phyloP scores from a whole-genome alignment of 2,329 filamentous ascomycete species.

The Hirsutella thompsonii region DNA sequence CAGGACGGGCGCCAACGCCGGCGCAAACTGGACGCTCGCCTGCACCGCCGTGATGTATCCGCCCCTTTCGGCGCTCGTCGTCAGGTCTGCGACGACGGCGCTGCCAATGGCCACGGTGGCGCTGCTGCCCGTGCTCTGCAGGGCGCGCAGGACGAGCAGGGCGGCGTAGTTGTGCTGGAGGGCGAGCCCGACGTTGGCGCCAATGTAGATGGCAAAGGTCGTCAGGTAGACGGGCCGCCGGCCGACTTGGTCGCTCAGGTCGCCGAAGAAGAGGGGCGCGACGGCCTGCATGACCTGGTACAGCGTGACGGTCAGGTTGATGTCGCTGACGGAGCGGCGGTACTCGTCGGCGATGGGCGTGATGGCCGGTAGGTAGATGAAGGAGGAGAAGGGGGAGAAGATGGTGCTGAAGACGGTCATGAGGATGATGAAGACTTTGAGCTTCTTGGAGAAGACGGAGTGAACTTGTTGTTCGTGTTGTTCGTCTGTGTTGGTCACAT shows the following conservation, averaged over 20 bases:
- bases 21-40: slow-evolving; percentile 27
- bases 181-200: slow-evolving; percentile 31
- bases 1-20: slow-evolving; percentile 32
- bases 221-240: slow-evolving; percentile 33
- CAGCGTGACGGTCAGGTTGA: slow-evolving; percentile 28
- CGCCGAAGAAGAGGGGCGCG: slow-evolving; percentile 35
- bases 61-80: slow-evolving; percentile 42
- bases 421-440: slow-evolving; percentile 13
- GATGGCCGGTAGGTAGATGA: slow-evolving; percentile 33
- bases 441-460: slow-evolving; percentile 11
- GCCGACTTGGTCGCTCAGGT: slow-evolving; percentile 33
- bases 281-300: slow-evolving; percentile 39
- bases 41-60: slow-evolving; percentile 35
- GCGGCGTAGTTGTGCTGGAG: slow-evolving; percentile 28
- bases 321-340: slow-evolving; percentile 15
- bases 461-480: slow-evolving; percentile 4
- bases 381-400: slow-evolving; percentile 17
- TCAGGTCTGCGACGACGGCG: slow-evolving; percentile 44
- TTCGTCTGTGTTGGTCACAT: too few species aligned
- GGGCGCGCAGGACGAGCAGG: slow-evolving; percentile 31
- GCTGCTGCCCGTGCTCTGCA: slow-evolving; percentile 39
- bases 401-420: slow-evolving; percentile 15
- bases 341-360: slow-evolving; percentile 26
- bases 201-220: slow-evolving; percentile 31
- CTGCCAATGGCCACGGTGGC: slow-evolving; percentile 38